Evolutionary conservation across 2,329 filamentous ascomycete species (phyloP), one percentile per base, ranked within the genome.

Genomic region (Phaeophleospora eucalypticola): DNA sequence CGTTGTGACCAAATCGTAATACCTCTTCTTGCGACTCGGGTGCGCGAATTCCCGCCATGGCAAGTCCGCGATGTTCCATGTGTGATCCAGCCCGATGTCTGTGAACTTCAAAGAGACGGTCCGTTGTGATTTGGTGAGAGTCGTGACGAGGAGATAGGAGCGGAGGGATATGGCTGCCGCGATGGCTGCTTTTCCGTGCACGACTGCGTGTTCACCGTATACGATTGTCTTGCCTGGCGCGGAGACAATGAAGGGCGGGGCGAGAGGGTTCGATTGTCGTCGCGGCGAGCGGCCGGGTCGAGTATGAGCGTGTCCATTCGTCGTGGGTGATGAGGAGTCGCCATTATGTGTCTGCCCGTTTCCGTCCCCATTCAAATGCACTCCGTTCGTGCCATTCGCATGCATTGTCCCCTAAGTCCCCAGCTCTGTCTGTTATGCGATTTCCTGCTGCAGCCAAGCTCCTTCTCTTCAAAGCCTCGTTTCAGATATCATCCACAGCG

Each of bases 221-320:
- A 97, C 88, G 67, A 98, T 98, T 64, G 96, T 93, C 68, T 98
- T 98, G 54, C 91, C 94, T 0, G 93, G 93, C 2, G 94, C 91
- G 14, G 93, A 97, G 47, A 97, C 90, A 87, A 98, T 95, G 67
- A 98, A 98, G 51, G 90, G 76, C 36, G 91, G 90, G 71, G 93
- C 78, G 73, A 84, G 79, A 1, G 82, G 80, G 40, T 78, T 78
- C 17, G 71, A 74, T 32, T 56, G 51, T 52, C 58, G 62, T 16
- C 62, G 56, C 36, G 43, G 37, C 35, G 52, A 46, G 19, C n/a
- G 16, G 3, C 36, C 24, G 21, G 32, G 34, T 19, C 18, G 19
- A n/a, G 39, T 38, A 20, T n/a, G 42, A 15, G 19, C 14, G 44
- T 43, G 38, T 29, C 36, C 37, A 20, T 44, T 46, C 17, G 49